phyloP scores from a whole-genome alignment of 176 grass and related monocot genomes.

The Oryza nivara region DNA sequence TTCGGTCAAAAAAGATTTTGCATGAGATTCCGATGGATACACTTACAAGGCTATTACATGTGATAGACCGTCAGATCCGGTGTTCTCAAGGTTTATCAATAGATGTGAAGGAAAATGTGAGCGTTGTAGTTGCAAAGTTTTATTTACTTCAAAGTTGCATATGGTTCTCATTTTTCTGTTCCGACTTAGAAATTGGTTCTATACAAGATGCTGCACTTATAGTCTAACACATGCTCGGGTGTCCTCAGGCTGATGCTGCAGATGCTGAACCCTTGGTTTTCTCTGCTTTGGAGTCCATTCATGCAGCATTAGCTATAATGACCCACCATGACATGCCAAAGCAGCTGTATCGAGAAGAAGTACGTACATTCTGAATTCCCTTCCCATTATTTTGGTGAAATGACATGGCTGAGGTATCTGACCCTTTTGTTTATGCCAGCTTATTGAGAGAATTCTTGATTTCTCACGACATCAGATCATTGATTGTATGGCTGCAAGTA shows the following conservation, averaged over 20 bases:
- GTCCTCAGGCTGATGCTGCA: constrained; percentile 58
- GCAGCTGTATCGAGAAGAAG: constrained; percentile 96
- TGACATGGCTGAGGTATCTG: constrained; percentile 29
- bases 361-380: constrained; percentile 34
- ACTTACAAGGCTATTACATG: constrained; percentile 67
- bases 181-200: not conserved
- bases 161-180: not conserved
- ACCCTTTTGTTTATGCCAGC: constrained; percentile 55
- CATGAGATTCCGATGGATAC: constrained; percentile 81
- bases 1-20: constrained; percentile 76
- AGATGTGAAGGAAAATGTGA: constrained; percentile 89
- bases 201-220: constrained; percentile 38
- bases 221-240: constrained; percentile 49
- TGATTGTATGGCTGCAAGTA: constrained; percentile 88
- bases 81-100: constrained; percentile 91
- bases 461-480: constrained; percentile 92
- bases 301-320: constrained; percentile 92
- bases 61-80: constrained; percentile 90
- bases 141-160: not conserved
- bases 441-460: constrained; percentile 98
- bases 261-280: constrained; percentile 79
- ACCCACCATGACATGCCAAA: constrained; percentile 94
- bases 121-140: not conserved
- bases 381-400: constrained; percentile 26
- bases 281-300: constrained; percentile 85